Evolutionary conservation across 2,329 filamentous ascomycete species (phyloP).

Genomic region (Drechslera avenae): DNA sequence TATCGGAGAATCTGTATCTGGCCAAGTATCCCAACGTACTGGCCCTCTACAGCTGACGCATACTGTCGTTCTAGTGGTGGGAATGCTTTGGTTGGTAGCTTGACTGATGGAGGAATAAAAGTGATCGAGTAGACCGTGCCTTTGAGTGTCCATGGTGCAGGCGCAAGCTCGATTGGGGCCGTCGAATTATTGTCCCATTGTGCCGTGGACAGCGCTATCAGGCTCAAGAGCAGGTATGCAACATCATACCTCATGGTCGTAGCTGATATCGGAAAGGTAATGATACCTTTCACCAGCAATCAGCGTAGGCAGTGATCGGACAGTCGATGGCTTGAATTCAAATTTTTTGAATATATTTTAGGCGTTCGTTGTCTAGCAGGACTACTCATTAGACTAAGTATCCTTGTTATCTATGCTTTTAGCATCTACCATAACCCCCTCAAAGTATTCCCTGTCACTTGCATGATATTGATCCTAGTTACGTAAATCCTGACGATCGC

Average conservation of each 20-base stretch:
- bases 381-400: too few species aligned
- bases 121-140: neutral
- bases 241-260: neutral
- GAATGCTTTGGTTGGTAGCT: neutral
- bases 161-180: neutral
- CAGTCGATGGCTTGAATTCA: neutral
- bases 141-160: neutral
- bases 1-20: neutral
- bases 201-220: neutral
- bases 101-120: neutral
- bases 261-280: neutral
- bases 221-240: neutral
- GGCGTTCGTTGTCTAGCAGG: neutral
- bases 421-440: too few species aligned
- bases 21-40: neutral
- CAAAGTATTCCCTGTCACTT: too few species aligned
- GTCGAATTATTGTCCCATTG: neutral
- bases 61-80: neutral
- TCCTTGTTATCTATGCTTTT: too few species aligned
- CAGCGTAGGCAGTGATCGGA: neutral
- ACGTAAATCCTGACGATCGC: neutral
- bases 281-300: neutral
- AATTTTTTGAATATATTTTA: neutral
- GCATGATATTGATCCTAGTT: too few species aligned
- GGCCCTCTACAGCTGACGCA: neutral